Evolutionary conservation across 768 basidiomycete genomes (phyloP).

Genomic region (Serendipita sp.): DNA sequence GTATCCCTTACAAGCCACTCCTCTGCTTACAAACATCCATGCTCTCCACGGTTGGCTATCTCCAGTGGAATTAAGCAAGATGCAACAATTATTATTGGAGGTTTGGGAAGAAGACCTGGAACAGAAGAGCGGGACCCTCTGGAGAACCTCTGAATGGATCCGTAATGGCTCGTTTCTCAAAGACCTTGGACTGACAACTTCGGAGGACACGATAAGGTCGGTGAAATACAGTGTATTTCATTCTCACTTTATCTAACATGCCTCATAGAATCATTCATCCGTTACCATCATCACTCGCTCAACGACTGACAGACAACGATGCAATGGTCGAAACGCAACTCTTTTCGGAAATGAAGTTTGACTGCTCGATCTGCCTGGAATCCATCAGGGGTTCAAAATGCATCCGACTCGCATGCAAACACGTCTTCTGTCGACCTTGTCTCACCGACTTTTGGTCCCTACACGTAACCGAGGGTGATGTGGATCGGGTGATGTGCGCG

Average conservation of each 20-base stretch:
- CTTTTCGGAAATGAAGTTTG: slow-evolving; percentile 51
- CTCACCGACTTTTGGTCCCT: slow-evolving; percentile 68
- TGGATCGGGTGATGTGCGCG: slow-evolving; percentile 64
- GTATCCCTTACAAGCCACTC: slow-evolving; percentile 42
- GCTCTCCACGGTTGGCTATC: slow-evolving; percentile 47
- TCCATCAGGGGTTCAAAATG: slow-evolving; percentile 62
- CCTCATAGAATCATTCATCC: slow-evolving; percentile 36
- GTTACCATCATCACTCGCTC: slow-evolving; percentile 35
- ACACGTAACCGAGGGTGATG: slow-evolving; percentile 64
- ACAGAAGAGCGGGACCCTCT: slow-evolving; percentile 38
- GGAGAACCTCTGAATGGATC: slow-evolving; percentile 57
- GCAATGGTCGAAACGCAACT: slow-evolving; percentile 27
- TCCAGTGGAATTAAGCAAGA: slow-evolving; percentile 14
- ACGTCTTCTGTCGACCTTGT: slow-evolving; percentile 75
- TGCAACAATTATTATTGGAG: slow-evolving; percentile 28
- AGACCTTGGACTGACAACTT: slow-evolving; percentile 25
- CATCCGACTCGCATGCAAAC: slow-evolving; percentile 49
- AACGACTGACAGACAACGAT: slow-evolving; percentile 36
- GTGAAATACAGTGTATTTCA: slow-evolving; percentile 9
- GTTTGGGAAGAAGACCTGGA: slow-evolving; percentile 38
- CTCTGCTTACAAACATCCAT: slow-evolving; percentile 37
- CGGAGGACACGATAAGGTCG: slow-evolving; percentile 24
- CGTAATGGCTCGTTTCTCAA: slow-evolving; percentile 49
- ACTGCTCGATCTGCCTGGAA: slow-evolving; percentile 63
- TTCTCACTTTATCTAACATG: not conserved